Evolutionary conservation across 805 yeast genomes (phyloP).

Genomic region (Teunomyces gatunensis): DNA sequence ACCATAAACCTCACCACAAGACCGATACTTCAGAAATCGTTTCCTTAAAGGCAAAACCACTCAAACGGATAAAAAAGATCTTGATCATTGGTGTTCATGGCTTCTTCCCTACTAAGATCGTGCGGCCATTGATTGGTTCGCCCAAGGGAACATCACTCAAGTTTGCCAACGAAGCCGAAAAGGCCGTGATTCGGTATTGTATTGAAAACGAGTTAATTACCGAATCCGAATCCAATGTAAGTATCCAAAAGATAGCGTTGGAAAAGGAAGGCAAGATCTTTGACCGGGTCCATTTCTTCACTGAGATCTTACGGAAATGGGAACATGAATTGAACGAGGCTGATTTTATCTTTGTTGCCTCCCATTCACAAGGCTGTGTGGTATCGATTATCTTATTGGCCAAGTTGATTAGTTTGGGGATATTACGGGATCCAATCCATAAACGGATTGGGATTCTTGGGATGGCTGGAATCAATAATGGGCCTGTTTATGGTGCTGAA

Average conservation of each 20-base stretch:
- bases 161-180: conserved; percentile 88
- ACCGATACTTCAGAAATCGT: conserved; percentile 18
- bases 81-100: conserved; percentile 94
- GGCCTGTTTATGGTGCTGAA: conserved; percentile 91
- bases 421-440: conserved; percentile 33
- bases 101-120: conserved; percentile 83
- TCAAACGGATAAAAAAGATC: conserved; percentile 50
- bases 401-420: conserved; percentile 58
- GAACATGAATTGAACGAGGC: conserved; percentile 55
- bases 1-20: conserved; percentile 17
- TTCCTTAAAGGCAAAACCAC: conserved; percentile 26
- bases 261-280: conserved; percentile 92
- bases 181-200: conserved; percentile 64
- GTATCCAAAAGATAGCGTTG: conserved; percentile 85
- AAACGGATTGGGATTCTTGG: conserved; percentile 71
- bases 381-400: conserved; percentile 82
- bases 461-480: conserved; percentile 95
- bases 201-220: conserved; percentile 37
- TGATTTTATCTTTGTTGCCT: conserved; percentile 86
- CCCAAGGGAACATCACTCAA: conserved; percentile 95
- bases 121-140: conserved; percentile 85
- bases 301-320: conserved; percentile 70
- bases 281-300: conserved; percentile 81
- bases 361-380: conserved; percentile 96
- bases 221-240: conserved; percentile 31